Base-by-base conservation (phyloP, 768 basidiomycete species). In the Suillus lakei region DNA sequence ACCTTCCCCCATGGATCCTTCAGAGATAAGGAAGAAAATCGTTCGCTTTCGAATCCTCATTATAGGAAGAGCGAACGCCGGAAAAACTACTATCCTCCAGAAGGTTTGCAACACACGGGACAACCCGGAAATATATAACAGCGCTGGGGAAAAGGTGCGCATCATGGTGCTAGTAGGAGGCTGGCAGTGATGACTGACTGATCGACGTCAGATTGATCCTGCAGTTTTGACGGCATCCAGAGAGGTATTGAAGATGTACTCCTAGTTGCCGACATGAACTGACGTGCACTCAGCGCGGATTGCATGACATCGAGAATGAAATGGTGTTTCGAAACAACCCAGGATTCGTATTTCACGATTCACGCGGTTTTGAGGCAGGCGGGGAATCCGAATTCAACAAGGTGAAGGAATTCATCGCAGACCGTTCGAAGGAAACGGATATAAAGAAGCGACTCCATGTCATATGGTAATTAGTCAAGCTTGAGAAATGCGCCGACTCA, bases 331-430 rank as follows among this genome's bases (percentile, higher is more conserved):
- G 50, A 38, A 78, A 70, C 66, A 78, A 77, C 38, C 68, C 66
- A 4, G 56, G 67, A 2, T 82, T 80, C 66, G 71, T 81, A 23
- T 82, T 82, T 64, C 43, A 44, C 9, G 43, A 44, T n/a, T 44
- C 43, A n/a, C 64, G 72, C 46, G 82, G 81, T 3, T 80, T 83
- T 61, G 80, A 82, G 68, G 64, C 78, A 26, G 82, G 81, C 4
- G 68, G 67, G 4, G 69, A 28, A 1, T 64, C 68, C 4, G 76
- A 83, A 64, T 63, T 80, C 7, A 60, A 72, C 1, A 71, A 60
- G 10, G 75, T 82, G 26, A 69, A 66, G 53, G 51, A 59, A 4
- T 83, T 83, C 67, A 72, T 83, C n/a, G n/a, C n/a, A n/a, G n/a
- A n/a, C n/a, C n/a, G n/a, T n/a, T n/a, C n/a, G n/a, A n/a, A n/a